Evolutionary conservation across 2,329 filamentous ascomycete species (phyloP), one percentile per base, ranked within the genome.

Genomic region (Nigrospora sphaerica): DNA sequence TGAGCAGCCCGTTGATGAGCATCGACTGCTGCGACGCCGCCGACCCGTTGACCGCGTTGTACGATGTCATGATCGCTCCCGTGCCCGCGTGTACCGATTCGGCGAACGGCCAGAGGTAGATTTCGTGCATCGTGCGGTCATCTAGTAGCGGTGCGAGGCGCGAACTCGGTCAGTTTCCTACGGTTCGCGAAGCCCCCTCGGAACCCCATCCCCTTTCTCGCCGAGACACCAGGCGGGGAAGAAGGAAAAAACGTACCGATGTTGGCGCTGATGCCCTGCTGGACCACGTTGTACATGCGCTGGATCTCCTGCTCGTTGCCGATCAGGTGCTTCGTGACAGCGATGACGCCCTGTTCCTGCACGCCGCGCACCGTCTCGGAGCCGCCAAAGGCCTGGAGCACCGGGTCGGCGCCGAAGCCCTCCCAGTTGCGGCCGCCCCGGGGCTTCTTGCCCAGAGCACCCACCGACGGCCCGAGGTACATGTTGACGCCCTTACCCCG

Each of bases 91-190:
- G 80, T 39, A 95, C 75, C 9, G 83, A 85, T 53, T 91, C 83
- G 1, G 82, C 82, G 62, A 92, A 92, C 0, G 87, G 88, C 88
- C 87, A 91, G 0, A 81, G 74, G 54, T 90, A 91, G 1, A 90
- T 65, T 62, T 91, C 86, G 57, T 89, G 83, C 47, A 86, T 12
- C 1, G 60, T 54, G 35, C 61, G 58, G 44, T 64, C 61, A 50
- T 63, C 61, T 62, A 39, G n/a, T n/a, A n/a, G n/a, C n/a, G n/a
- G n/a, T n/a, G n/a, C n/a, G n/a, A n/a, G n/a, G n/a, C n/a, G n/a
- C n/a, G n/a, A n/a, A n/a, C n/a, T n/a, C n/a, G n/a, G n/a, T n/a
- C n/a, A n/a, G n/a, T n/a, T n/a, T n/a, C n/a, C n/a, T n/a, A n/a
- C n/a, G n/a, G n/a, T n/a, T n/a, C n/a, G n/a, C n/a, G n/a, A n/a